Conservation (phyloP, 768 basidiomycete genomes). For the Hygrophorus russula region DNA sequence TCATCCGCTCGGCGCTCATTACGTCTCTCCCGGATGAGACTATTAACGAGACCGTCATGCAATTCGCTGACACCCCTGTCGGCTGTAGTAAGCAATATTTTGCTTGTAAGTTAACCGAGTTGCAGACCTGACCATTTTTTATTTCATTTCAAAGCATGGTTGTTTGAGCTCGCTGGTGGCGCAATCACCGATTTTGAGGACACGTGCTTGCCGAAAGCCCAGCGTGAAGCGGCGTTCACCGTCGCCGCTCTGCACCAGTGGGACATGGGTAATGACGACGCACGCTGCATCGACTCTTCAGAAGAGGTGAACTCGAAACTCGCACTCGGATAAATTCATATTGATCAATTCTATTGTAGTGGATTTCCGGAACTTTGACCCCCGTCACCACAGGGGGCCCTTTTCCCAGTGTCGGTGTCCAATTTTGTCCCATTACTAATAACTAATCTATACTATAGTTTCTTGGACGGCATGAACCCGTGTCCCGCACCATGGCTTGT, state of each 20-base stretch:
- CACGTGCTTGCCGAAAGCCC: constrained; percentile 63
- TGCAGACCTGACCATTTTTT: constrained; percentile 2
- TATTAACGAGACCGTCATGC: constrained; percentile 70
- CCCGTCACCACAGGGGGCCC: constrained; percentile 71
- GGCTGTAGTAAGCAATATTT: constrained; percentile 68
- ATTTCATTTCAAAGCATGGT: constrained; percentile 50
- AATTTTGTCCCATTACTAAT: constrained; percentile 8
- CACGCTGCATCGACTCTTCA: constrained; percentile 70
- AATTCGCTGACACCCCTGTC: constrained; percentile 76
- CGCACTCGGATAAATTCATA: background rate
- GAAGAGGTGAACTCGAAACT: constrained; percentile 53
- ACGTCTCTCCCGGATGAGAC: constrained; percentile 80
- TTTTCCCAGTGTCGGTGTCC: constrained; percentile 63
- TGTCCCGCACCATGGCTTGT: constrained; percentile 50
- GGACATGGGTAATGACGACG: constrained; percentile 76
- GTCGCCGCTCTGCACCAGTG: constrained; percentile 89
- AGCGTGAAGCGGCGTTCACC: constrained; percentile 74
- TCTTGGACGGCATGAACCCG: constrained; percentile 59
- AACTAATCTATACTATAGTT: constrained; percentile 38
- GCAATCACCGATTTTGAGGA: constrained; percentile 65
- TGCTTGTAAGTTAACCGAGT: background rate
- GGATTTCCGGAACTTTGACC: constrained; percentile 68
- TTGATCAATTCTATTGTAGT: constrained; percentile 27
- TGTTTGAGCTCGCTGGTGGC: constrained; percentile 85
- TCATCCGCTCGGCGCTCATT: constrained; percentile 78